Base-by-base conservation (phyloP, 139 green algal genomes). In the Chlorella vulgaris region DNA sequence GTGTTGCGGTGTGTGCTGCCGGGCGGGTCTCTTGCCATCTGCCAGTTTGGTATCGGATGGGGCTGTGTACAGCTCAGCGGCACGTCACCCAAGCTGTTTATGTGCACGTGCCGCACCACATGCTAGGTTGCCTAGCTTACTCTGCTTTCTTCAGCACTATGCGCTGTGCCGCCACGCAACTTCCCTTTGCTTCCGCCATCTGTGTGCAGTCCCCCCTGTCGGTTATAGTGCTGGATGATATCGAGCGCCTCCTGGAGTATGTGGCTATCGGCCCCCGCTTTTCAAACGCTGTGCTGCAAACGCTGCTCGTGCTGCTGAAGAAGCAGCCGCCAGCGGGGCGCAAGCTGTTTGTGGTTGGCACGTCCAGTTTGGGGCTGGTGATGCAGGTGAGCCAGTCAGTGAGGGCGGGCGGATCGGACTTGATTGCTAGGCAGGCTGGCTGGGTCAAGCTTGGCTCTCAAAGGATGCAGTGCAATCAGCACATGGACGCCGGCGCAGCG, bases 171-270 rank as follows among this genome's bases (percentile, higher is more conserved):
- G 47, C 47, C 10, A 24, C 47, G 47, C 47, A 10, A 58, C 47
- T 24, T 15, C 38, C 39, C 24, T 29, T 39, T 39, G n/a, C 74
- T 29, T 24, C 26, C 28, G 35, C 21, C 28, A n/a, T n/a, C 60
- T 28, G 2, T 29, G 7, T 73, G 83, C 84, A 97, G 87, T 97
- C 91, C 0, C 89, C 93, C 0, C 77, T 98, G 33, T 95, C 88
- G 24, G 89, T 98, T 31, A 94, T 99, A 33, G 86, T 99, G 29
- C 83, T 98, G 47, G 97, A 99, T 69, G 97, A 99, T 87, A 96
- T 99, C 40, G 97, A 99, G 89, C 88, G 96, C 21, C 90, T 99
- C 83, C 85, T 99, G 24, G 97, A 99, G 88, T 99, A 98, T 81
- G 96, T 98, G 22, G 77, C 92, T 55, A 98, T 99, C 39, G 97